Conservation (phyloP, 1,284 basidiomycete genomes). For the Cryptococcus neoformans region DNA sequence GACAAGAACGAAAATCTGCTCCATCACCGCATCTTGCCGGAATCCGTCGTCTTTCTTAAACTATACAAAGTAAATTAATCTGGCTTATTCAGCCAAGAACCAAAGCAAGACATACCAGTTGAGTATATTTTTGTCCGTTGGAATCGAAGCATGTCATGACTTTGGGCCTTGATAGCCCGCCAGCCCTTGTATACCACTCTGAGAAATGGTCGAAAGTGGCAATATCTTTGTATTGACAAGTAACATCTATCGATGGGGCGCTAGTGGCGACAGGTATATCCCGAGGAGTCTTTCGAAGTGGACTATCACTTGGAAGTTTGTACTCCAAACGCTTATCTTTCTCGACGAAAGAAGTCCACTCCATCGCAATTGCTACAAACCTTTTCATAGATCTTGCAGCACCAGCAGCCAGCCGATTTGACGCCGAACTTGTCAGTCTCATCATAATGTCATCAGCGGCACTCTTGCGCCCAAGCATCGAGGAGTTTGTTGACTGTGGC, state of each 20-base stretch:
- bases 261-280: slow-evolving; percentile 77
- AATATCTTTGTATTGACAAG: slow-evolving; percentile 63
- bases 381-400: too few relatives aligned
- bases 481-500: neutral
- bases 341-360: too few relatives aligned
- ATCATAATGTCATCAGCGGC: neutral
- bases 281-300: slow-evolving; percentile 54
- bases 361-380: too few relatives aligned
- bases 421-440: too few relatives aligned
- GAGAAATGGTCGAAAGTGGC: slow-evolving; percentile 67
- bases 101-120: slow-evolving; percentile 63
- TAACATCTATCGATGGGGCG: slow-evolving; percentile 67
- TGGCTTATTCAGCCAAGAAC: neutral
- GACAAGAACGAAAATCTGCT: slow-evolving; percentile 91
- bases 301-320: slow-evolving; percentile 9
- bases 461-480: neutral
- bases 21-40: slow-evolving; percentile 98
- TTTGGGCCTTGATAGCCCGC: slow-evolving; percentile 82
- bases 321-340: neutral
- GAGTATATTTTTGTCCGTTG: slow-evolving; percentile 67
- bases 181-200: slow-evolving; percentile 62
- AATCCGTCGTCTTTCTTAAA: slow-evolving; percentile 93
- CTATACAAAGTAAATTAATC: slow-evolving; percentile 49
- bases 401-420: too few relatives aligned
- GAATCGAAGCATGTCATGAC: slow-evolving; percentile 68